These are phyloP conservation scores for Pseudevernia furfuracea DNA, from an alignment of 495 filamentous ascomycete species.

Conservation along the genomic window DNA sequence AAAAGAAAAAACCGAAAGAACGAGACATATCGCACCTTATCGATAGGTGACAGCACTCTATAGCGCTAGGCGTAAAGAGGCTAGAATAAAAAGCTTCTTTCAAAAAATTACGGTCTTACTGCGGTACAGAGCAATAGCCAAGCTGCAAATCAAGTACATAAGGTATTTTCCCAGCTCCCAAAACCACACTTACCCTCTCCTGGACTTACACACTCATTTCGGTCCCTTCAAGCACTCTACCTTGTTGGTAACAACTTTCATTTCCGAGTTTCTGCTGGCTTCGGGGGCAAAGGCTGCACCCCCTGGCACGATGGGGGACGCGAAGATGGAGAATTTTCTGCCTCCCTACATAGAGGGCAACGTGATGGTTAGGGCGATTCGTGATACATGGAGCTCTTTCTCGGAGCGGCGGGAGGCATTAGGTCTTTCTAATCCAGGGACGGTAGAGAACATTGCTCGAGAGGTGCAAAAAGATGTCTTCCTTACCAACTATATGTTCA, in stretches of 20 bases:
- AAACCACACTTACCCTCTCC: not conserved
- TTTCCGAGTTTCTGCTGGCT: not conserved
- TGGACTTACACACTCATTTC: not conserved
- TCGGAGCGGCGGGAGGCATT: conserved; percentile 76
- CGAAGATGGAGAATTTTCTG: conserved; percentile 46
- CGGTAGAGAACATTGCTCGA: conserved; percentile 79
- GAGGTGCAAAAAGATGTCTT: conserved; percentile 95
- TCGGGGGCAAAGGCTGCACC: conserved; percentile 5
- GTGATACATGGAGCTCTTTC: conserved; percentile 76
- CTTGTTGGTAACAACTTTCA: conserved; percentile 35
- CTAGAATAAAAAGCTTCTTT: not conserved
- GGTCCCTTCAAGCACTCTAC: not conserved
- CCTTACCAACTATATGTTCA: conserved; percentile 90
- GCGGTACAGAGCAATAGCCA: not conserved
- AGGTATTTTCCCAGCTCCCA: not conserved
- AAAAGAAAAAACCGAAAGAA: not conserved
- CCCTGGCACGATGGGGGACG: conserved; percentile 28
- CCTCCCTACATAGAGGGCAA: conserved; percentile 62
- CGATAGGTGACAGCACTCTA: not conserved
- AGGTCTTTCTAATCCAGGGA: conserved; percentile 84
- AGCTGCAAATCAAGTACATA: not conserved
- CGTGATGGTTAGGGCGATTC: conserved; percentile 56
- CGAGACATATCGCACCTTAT: not conserved
- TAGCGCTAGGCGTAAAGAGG: not conserved
- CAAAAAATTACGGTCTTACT: not conserved